These are phyloP conservation scores for Globisporangium ultimum DNA, from an alignment of 352 stramenopile species.

Conservation along the genomic window DNA sequence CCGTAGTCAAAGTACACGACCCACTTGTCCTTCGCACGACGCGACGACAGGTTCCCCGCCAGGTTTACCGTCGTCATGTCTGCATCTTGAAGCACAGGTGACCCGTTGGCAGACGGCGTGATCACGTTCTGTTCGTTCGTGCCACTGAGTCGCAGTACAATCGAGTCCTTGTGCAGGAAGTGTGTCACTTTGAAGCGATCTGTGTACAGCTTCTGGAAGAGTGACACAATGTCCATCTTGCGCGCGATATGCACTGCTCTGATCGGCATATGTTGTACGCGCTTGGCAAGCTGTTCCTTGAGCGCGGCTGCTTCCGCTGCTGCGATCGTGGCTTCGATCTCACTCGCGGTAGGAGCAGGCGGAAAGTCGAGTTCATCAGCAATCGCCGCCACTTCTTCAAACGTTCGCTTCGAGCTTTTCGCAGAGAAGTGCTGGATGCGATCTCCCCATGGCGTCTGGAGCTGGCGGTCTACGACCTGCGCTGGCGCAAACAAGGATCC, in stretches of 20 bases:
- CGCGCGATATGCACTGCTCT: constrained; percentile 77
- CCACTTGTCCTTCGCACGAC: constrained; percentile 88
- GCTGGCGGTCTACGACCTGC: constrained; percentile 13
- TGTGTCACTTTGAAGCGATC: constrained; percentile 81
- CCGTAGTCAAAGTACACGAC: constrained; percentile 92
- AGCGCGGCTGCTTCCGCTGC: constrained; percentile 52
- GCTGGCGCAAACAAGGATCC: constrained; percentile 2
- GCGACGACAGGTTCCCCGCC: constrained; percentile 52
- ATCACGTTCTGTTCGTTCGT: no score
- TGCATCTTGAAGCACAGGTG: constrained; percentile 7
- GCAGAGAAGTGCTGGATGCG: constrained; percentile 15
- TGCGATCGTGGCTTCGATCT: constrained; percentile 68
- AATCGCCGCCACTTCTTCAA: constrained; percentile 6
- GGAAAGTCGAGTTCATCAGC: constrained; percentile 41
- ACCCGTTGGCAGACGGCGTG: constrained; percentile 12
- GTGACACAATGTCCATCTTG: constrained; percentile 82
- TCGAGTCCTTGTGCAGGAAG: constrained; percentile 80
- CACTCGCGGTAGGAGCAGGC: constrained; percentile 48
- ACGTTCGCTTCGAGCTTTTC: constrained; percentile 4
- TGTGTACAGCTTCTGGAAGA: constrained; percentile 88
- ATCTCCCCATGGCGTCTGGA: neutral
- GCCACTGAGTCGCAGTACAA: constrained; percentile 25
- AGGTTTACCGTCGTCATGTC: constrained; percentile 49
- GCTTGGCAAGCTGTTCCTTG: constrained; percentile 37
- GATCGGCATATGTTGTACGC: constrained; percentile 52